Percentiles rank a stretch among this genome's conserved stretches.
phyloP scores from a whole-genome alignment of 495 filamentous ascomycete species.

The Collariella sp. region DNA sequence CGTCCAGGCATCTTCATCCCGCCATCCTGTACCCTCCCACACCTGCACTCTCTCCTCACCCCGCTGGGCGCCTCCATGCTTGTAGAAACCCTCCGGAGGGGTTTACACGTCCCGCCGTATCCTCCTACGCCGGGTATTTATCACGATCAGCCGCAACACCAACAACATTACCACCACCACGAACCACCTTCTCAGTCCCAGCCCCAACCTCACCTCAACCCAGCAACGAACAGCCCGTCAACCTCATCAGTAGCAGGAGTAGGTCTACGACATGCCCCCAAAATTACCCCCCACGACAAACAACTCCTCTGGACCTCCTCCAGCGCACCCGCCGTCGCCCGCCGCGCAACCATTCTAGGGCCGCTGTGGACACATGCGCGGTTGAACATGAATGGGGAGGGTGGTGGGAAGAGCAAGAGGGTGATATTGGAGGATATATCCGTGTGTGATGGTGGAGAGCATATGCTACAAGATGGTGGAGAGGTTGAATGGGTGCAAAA shows the following conservation, averaged over 20 bases:
- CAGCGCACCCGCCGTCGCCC: not conserved
- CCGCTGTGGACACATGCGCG: conserved; percentile 21
- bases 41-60: conserved; percentile 34
- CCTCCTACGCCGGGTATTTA: conserved; percentile 17
- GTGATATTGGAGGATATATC: conserved; percentile 19
- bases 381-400: too few relatives aligned
- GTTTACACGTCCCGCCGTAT: conserved; percentile 57
- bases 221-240: too few relatives aligned
- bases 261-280: conserved; percentile 28
- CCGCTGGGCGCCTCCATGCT: conserved; percentile 53
- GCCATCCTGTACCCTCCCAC: not conserved
- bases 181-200: conserved; percentile 9
- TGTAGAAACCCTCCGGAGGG: conserved; percentile 46
- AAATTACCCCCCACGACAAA: conserved; percentile 27
- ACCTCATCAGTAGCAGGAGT: not conserved
- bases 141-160: conserved; percentile 5
- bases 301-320: conserved; percentile 23
- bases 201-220: not conserved
- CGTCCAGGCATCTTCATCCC: conserved; percentile 27
- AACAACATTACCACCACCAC: not conserved
- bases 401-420: conserved; percentile 6
- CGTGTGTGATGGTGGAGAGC: not conserved
- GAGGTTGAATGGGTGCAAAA: not conserved
- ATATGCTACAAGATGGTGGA: not conserved
- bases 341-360: conserved; percentile 5